These are phyloP conservation scores for Ophiostoma sp. DNA, from an alignment of 2,329 filamentous ascomycete species.

Conservation along the genomic window DNA sequence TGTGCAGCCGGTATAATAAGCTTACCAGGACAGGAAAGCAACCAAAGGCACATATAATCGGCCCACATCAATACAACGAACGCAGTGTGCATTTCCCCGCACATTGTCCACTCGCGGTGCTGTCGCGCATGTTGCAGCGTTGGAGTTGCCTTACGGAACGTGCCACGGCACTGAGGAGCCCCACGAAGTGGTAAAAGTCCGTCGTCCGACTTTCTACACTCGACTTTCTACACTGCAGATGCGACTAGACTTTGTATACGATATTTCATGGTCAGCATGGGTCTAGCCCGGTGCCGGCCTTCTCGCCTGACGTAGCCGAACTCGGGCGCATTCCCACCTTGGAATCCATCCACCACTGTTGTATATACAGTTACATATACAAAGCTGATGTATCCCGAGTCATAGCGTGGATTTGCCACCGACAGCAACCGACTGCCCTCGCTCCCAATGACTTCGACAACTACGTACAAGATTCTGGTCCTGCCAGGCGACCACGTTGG, in stretches of 20 bases:
- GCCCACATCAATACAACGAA: too few relatives aligned
- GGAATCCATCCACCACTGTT: not conserved
- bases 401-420: not conserved
- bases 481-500: constrained; percentile 45
- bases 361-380: not conserved
- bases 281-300: not conserved
- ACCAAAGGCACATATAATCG: constrained; percentile 3
- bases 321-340: constrained; percentile 3
- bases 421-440: not conserved
- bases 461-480: constrained; percentile 36
- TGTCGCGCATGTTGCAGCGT: not conserved
- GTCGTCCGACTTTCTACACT: not conserved
- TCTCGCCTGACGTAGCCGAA: not conserved
- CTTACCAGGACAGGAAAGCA: constrained; percentile 16
- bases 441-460: constrained; percentile 11
- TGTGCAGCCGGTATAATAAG: not conserved
- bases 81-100: not conserved
- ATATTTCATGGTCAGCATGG: not conserved
- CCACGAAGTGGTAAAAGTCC: not conserved
- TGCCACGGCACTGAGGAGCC: not conserved
- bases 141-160: constrained; percentile 5
- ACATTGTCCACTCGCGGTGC: not conserved
- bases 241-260: not conserved
- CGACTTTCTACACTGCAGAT: not conserved
- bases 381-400: not conserved